Conservation (phyloP, 306 rosid species). For the Trichosanthes cucumerina region DNA sequence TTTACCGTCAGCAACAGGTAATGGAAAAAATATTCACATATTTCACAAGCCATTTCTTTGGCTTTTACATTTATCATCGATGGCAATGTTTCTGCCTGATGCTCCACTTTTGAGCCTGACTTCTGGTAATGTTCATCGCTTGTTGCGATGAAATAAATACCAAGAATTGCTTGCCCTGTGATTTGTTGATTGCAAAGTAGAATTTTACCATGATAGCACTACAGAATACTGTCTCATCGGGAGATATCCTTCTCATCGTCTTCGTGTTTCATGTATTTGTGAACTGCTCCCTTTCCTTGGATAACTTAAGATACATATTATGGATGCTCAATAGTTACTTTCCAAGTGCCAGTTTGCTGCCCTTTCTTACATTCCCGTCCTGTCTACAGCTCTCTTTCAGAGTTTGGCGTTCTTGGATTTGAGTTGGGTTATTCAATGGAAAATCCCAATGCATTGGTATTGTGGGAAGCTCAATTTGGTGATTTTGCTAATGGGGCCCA, state of each 20-base stretch:
- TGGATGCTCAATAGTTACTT: background rate
- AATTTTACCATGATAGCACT: background rate
- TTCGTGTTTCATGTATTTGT: background rate
- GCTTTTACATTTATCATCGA: background rate
- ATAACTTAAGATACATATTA: background rate
- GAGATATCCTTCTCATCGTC: background rate
- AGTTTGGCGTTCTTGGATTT: conserved; percentile 95
- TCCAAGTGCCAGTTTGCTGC: background rate
- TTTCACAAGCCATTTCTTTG: background rate
- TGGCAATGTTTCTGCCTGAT: background rate
- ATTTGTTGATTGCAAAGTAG: background rate
- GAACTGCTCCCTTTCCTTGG: background rate
- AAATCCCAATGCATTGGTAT: conserved; percentile 76
- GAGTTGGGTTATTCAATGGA: conserved; percentile 98
- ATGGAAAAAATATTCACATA: background rate
- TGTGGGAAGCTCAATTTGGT: conserved; percentile 95
- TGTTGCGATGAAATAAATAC: background rate
- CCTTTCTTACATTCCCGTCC: background rate
- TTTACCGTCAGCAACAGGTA: conserved; percentile 97
- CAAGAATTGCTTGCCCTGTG: background rate
- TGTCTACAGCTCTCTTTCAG: conserved; percentile 73
- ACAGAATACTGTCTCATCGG: background rate
- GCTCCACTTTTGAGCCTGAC: background rate
- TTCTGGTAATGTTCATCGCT: background rate
- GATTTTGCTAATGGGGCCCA: conserved; percentile 74